Percentiles rank a stretch among this genome's conserved stretches.
Conservation (phyloP, 352 stramenopile genomes). For the Stephanocyclus meneghinianus region DNA sequence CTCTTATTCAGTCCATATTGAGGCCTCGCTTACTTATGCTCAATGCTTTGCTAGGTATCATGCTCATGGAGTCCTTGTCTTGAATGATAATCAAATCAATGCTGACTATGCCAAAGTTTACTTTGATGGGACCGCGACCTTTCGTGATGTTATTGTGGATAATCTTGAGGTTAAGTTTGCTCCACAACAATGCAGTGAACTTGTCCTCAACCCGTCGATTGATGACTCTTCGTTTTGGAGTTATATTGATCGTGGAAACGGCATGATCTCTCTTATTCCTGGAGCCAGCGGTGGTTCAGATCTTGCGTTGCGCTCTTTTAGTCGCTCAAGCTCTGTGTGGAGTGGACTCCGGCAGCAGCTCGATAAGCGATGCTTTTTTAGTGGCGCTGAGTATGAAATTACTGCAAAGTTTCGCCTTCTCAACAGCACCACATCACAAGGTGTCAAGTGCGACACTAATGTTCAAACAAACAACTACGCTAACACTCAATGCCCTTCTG, state of each 20-base stretch:
- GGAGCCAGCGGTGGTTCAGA: slow-evolving; percentile 36
- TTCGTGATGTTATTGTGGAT: slow-evolving; percentile 50
- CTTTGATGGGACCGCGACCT: slow-evolving; percentile 33
- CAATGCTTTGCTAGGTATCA: slow-evolving; percentile 39
- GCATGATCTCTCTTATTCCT: slow-evolving; percentile 39
- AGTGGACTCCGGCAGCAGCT: slow-evolving; percentile 44
- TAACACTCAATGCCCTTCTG: slow-evolving; percentile 40
- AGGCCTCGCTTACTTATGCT: neutral
- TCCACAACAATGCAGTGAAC: slow-evolving; percentile 35
- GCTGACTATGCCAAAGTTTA: slow-evolving; percentile 46
- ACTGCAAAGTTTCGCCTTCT: slow-evolving; percentile 53
- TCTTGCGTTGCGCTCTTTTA: slow-evolving; percentile 45
- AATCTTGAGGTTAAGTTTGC: slow-evolving; percentile 41
- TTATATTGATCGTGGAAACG: slow-evolving; percentile 28
- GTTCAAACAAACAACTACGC: slow-evolving; percentile 16
- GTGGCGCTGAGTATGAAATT: slow-evolving; percentile 47
- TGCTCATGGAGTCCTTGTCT: slow-evolving; percentile 37
- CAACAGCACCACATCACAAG: slow-evolving; percentile 36
- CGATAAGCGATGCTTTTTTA: slow-evolving; percentile 50
- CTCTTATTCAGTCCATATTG: neutral
- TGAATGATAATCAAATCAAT: slow-evolving; percentile 29
- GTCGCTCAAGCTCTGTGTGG: slow-evolving; percentile 14
- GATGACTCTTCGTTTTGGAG: slow-evolving; percentile 39
- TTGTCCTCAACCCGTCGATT: slow-evolving; percentile 53
- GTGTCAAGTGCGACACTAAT: slow-evolving; percentile 46